Evolutionary conservation across 2,329 filamentous ascomycete species (phyloP), one percentile per base, ranked within the genome.

Genomic region (Xylariaceae sp.): DNA sequence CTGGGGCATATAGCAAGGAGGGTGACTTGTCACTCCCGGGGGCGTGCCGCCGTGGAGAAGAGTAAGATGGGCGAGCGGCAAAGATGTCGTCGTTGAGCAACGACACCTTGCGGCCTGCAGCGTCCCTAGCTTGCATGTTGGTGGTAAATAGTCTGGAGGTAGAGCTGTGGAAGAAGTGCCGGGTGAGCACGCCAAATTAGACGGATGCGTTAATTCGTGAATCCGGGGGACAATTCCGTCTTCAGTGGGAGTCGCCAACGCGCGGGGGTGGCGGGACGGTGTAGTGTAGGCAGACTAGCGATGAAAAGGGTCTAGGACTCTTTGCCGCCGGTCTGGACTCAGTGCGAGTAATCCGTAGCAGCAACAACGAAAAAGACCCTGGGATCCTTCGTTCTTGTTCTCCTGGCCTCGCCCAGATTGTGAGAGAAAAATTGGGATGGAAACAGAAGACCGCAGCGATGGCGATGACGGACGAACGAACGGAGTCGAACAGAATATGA

Each of bases 71-170:
- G 58, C 60, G 62, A 60, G 64, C 66, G 15, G 69, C 59, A 58
- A 71, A 67, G 11, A 73, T 69, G 52, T 83, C 81, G 64, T 85
- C 82, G 70, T 86, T 86, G 45, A 86, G 75, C 8, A 86, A 75
- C 55, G 83, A 86, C 68, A 86, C 80, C 71, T 78, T 75, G 65
- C 81, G 80, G 66, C 83, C 83, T 48, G 78, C 75, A 49, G 82
- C 80, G 71, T 86, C 80, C 67, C 78, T 75, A 55, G 77, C 79
- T 62, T 83, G 77, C 81, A 86, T 84, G 64, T 60, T 73, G 58
- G 50, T 18, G 23, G 13, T 37, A 53, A 45, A 50, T 18, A 34
- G 10, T 30, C 23, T 30, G 23, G 23, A 30, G 23, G 23, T 30
- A 50, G 9, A 50, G 52, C 45, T 18, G 51, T 18, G 35, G 15